These are phyloP conservation scores for Onygenales sp. DNA, from an alignment of 2,329 filamentous ascomycete genomes.

Conservation along the genomic window DNA sequence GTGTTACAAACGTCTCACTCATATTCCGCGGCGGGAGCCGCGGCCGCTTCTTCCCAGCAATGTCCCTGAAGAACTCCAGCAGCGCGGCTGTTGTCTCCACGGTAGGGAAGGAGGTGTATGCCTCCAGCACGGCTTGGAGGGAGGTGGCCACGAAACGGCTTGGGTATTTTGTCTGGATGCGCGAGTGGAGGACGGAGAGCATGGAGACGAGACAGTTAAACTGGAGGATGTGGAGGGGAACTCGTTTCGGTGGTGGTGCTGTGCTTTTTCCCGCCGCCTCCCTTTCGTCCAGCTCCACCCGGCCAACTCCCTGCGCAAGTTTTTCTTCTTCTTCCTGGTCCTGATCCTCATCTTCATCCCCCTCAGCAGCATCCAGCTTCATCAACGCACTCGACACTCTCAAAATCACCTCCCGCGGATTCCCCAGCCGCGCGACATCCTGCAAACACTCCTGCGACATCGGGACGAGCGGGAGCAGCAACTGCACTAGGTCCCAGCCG, in stretches of 20 bases:
- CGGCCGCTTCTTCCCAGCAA: conserved; percentile 50
- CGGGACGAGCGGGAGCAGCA: conserved; percentile 51
- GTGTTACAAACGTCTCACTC: conserved; percentile 37
- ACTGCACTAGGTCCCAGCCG: conserved; percentile 56
- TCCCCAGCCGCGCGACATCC: conserved; percentile 52
- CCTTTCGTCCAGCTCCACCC: conserved; percentile 12
- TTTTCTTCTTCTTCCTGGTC: conserved; percentile 15
- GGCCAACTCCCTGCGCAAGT: conserved; percentile 6
- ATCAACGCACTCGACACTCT: conserved; percentile 54
- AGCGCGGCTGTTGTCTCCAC: conserved; percentile 49
- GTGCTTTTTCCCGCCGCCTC: conserved; percentile 7
- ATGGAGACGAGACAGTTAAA: conserved; percentile 40
- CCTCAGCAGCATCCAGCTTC: conserved; percentile 41
- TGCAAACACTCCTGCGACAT: conserved; percentile 50
- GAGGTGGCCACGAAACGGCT: conserved; percentile 57
- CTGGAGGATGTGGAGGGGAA: conserved; percentile 22
- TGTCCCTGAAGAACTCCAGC: conserved; percentile 47
- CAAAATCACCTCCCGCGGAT: conserved; percentile 55
- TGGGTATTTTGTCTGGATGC: conserved; percentile 55
- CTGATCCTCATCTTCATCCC: conserved; percentile 25
- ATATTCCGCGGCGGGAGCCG: conserved; percentile 49
- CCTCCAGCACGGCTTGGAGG: conserved; percentile 50
- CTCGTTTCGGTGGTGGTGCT: not conserved
- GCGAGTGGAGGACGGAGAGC: conserved; percentile 48
- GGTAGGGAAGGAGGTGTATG: conserved; percentile 48